Base-by-base conservation (phyloP, 208 protist genomes). In the Acanthamoeba castellanii region DNA sequence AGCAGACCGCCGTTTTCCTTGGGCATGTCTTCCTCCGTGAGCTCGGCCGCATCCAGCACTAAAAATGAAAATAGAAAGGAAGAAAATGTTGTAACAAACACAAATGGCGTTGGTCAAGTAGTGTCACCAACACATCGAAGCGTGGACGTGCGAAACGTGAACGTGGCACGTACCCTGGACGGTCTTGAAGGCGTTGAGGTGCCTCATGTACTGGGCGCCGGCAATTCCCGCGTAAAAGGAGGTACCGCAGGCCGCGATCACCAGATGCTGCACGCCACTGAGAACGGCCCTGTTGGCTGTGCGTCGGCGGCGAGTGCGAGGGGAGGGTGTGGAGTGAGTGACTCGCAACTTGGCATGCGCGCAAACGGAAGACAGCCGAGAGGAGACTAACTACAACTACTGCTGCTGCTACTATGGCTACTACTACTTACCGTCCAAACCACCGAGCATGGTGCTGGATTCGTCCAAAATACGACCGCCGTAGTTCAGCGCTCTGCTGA, bases 201-300 rank as follows among this genome's bases (percentile, higher is more conserved):
- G 95, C 37, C 94, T 11, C 61, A 95, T 72, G 52, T 93, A 72
- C 57, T 66, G 85, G 20, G 95, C 94, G 92, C 96, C 96, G 13
- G 91, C 94, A 30, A 95, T 87, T 8, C 66, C 95, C 0, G 96
- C 95, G 59, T 95, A 95, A 20, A 95, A 96, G 50, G 47, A 89
- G 8, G 96, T 97, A 52, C 96, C 96, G 45, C 96, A 97, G 13
- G 96, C 96, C 20, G 94, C 94, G 3, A 97, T 96, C 30, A 97
- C 89, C 14, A 97, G 45, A 57, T 95, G 64, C 22, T 87, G 78
- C 20, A 96, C 92, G 13, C 66, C 81, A 20, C 72, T 52, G 2
- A 97, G 50, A 14, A 87, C 32, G 8, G 61, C 91, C 25, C 85
- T 96, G 8, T 96, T 92, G 52, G 87, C 87, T 92, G 81, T 45